Percentiles rank a stretch among this genome's conserved stretches.
phyloP scores from a whole-genome alignment of 805 yeast genomes.

The Myxozyma vanderwaltii region DNA sequence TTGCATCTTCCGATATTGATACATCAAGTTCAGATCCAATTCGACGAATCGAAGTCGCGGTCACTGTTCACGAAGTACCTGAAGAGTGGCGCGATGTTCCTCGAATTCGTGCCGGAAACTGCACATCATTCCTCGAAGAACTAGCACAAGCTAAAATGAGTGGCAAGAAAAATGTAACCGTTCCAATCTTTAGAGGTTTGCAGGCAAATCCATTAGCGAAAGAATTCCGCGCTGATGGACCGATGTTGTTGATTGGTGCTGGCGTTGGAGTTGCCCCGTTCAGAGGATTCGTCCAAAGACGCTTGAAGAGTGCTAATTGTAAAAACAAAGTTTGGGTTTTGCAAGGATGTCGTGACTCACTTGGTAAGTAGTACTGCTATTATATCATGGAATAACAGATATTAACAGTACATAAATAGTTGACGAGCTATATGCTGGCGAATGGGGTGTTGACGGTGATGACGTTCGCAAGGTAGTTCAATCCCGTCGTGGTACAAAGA shows the following conservation, averaged over 20 bases:
- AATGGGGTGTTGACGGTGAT: constrained; percentile 37
- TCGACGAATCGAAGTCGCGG: constrained; percentile 36
- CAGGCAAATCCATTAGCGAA: constrained; percentile 39
- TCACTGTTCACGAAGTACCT: constrained; percentile 36
- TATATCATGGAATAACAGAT: neutral
- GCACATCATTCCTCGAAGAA: constrained; percentile 35
- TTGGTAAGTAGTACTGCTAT: constrained; percentile 8
- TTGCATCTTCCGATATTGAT: constrained; percentile 37
- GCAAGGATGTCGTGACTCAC: constrained; percentile 38
- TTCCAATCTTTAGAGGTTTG: constrained; percentile 37
- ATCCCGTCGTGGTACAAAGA: constrained; percentile 36
- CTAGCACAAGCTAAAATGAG: constrained; percentile 19
- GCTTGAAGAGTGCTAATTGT: constrained; percentile 37
- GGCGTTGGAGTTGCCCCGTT: constrained; percentile 40
- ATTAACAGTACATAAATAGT: constrained; percentile 12
- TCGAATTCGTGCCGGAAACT: constrained; percentile 31
- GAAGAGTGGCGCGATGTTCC: constrained; percentile 32
- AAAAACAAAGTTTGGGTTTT: constrained; percentile 39
- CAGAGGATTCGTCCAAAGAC: constrained; percentile 39
- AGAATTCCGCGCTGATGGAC: constrained; percentile 38
- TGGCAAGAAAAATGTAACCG: constrained; percentile 17
- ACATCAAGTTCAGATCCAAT: neutral
- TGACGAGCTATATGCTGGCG: constrained; percentile 38
- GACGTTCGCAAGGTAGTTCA: constrained; percentile 36
- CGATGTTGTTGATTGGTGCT: constrained; percentile 39